Evolutionary conservation across 2,329 filamentous ascomycete species (phyloP).

Genomic region (Paracoccidioides lutzii): DNA sequence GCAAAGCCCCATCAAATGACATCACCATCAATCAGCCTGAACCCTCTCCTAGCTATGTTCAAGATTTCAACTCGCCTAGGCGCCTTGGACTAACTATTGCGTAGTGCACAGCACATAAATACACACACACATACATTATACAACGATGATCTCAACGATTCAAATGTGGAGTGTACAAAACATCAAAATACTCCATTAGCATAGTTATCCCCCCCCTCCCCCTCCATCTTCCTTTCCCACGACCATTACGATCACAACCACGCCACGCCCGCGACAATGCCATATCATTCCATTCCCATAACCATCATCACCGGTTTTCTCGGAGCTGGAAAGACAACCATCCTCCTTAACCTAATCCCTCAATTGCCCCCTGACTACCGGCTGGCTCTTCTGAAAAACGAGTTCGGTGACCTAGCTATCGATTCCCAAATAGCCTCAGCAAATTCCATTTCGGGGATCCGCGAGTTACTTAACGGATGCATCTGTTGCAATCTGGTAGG

Average conservation of each 20-base stretch:
- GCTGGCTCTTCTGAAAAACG: slow-evolving; percentile 91
- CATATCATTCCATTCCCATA: slow-evolving; percentile 59
- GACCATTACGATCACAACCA: background rate
- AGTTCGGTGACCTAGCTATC: slow-evolving; percentile 88
- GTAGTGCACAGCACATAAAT: no score
- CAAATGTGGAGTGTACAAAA: background rate
- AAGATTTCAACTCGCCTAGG: no score
- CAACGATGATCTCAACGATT: no score
- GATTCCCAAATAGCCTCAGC: slow-evolving; percentile 83
- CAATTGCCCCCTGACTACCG: slow-evolving; percentile 81
- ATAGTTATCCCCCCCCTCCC: background rate
- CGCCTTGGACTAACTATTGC: no score
- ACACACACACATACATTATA: no score
- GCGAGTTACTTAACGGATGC: slow-evolving; percentile 89
- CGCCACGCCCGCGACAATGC: background rate
- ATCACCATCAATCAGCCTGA: no score
- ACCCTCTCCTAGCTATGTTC: no score
- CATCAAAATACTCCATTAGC: background rate
- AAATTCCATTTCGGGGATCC: slow-evolving; percentile 72
- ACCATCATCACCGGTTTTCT: slow-evolving; percentile 95
- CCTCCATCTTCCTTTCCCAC: background rate
- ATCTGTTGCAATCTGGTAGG: slow-evolving; percentile 99
- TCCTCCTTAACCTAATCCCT: slow-evolving; percentile 85
- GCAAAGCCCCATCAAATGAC: no score
- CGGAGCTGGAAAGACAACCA: slow-evolving; percentile 88